These are phyloP conservation scores for thale cress (Arabidopsis thaliana) DNA, from an alignment of 345 rosid genomes.

Conservation along the genomic window TAIR10.1 NC_003074.8:1093001-1093500, in stretches of 20 bases:
- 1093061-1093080: slow-evolving; percentile 40
- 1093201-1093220: slow-evolving; percentile 58
- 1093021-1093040: slow-evolving; percentile 58
- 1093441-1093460: slow-evolving; percentile 69
- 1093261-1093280: slow-evolving; percentile 75
- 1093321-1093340: slow-evolving; percentile 43
- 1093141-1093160: slow-evolving; percentile 30
- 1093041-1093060: slow-evolving; percentile 32
- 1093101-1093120: slow-evolving; percentile 30
- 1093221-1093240: slow-evolving; percentile 62
- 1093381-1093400: slow-evolving; percentile 60
- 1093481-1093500: slow-evolving; percentile 70
- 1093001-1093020: slow-evolving; percentile 84
- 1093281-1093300: slow-evolving; percentile 71
- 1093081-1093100: slow-evolving; percentile 39
- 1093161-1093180: slow-evolving; percentile 36
- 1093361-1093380: slow-evolving; percentile 25
- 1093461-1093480: slow-evolving; percentile 71
- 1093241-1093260: slow-evolving; percentile 69
- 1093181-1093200: slow-evolving; percentile 51
- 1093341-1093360: slow-evolving; percentile 24
- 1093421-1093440: slow-evolving; percentile 59
- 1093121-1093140: slow-evolving; percentile 38
- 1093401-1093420: slow-evolving; percentile 67
- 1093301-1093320: slow-evolving; percentile 58